phyloP scores from a whole-genome alignment of 495 filamentous ascomycete genomes.

The Aspergillus asperescens region DNA sequence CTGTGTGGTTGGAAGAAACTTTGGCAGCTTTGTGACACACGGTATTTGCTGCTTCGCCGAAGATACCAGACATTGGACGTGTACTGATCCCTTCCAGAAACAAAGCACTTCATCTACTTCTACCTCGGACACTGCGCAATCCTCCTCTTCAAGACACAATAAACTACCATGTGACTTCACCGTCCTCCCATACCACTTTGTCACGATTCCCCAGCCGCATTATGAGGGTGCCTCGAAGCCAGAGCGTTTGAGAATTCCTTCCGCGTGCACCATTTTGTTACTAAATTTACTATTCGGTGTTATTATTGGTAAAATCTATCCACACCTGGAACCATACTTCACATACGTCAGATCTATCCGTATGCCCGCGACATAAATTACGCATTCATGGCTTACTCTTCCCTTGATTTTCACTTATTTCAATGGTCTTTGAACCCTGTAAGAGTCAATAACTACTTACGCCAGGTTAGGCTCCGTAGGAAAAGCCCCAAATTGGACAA shows the following conservation, averaged over 20 bases:
- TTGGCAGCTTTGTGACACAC: slow-evolving; percentile 98
- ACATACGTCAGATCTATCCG: neutral
- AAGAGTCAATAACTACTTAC: no score
- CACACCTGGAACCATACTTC: neutral
- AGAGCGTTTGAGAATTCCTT: neutral
- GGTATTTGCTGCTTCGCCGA: slow-evolving; percentile 48
- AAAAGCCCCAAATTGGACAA: neutral
- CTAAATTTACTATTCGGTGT: slow-evolving; percentile 8
- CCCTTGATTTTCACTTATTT: no score
- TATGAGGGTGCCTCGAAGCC: slow-evolving; percentile 1
- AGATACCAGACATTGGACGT: neutral
- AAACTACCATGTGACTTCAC: slow-evolving; percentile 20
- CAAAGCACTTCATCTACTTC: slow-evolving; percentile 99
- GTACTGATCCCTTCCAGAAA: slow-evolving; percentile 55
- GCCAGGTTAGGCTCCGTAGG: neutral
- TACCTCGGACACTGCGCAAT: slow-evolving; percentile 98
- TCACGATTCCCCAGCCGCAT: slow-evolving; percentile 11
- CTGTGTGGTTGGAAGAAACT: slow-evolving; percentile 97
- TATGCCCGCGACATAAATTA: neutral
- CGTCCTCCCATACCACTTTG: slow-evolving; percentile 1
- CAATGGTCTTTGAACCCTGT: no score
- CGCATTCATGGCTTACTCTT: no score
- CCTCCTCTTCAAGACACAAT: slow-evolving; percentile 98
- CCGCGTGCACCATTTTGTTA: neutral
- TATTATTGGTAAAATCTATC: slow-evolving; percentile 9